phyloP scores from a whole-genome alignment of 495 filamentous ascomycete genomes.

The Talaromyces liani region DNA sequence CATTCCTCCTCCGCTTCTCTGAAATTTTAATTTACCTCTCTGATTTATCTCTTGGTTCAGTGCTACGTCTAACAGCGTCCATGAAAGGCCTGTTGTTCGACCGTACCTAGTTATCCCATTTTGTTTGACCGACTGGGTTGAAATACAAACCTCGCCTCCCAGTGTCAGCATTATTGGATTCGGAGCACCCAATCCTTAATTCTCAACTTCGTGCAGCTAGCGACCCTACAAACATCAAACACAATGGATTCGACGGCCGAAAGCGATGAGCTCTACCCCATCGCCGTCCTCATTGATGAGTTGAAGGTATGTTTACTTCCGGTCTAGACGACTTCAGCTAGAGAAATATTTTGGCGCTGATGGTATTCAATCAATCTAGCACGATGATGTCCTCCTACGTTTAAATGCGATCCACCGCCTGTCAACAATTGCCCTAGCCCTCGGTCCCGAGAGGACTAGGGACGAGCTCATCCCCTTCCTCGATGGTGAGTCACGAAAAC shows the following conservation, averaged over 20 bases:
- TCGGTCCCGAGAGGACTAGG: constrained; percentile 90
- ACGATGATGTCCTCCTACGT: constrained; percentile 95
- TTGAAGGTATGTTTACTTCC: constrained; percentile 63
- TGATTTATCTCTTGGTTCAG: not conserved
- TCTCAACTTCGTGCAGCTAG: not conserved
- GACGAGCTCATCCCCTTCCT: constrained; percentile 98
- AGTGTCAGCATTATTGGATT: constrained; percentile 17
- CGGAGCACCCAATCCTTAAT: constrained; percentile 17
- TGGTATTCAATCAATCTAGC: constrained; percentile 40
- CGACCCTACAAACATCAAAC: constrained; percentile 19
- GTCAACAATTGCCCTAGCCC: constrained; percentile 91
- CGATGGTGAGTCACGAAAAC: constrained; percentile 60
- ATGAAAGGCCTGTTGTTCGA: constrained; percentile 7
- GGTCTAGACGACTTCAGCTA: not conserved
- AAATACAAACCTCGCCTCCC: constrained; percentile 5
- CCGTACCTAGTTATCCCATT: not conserved
- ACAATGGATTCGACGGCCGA: constrained; percentile 64
- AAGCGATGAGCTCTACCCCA: constrained; percentile 97
- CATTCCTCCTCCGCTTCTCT: not conserved
- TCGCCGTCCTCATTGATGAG: constrained; percentile 98
- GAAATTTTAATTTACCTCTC: not conserved
- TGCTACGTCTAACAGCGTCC: constrained; percentile 4
- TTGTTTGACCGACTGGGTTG: constrained; percentile 10
- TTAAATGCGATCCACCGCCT: constrained; percentile 97
- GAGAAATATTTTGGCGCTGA: not conserved